Conservation (phyloP, 1,139 yeast species). For the Protomyces pachydermus region DNA sequence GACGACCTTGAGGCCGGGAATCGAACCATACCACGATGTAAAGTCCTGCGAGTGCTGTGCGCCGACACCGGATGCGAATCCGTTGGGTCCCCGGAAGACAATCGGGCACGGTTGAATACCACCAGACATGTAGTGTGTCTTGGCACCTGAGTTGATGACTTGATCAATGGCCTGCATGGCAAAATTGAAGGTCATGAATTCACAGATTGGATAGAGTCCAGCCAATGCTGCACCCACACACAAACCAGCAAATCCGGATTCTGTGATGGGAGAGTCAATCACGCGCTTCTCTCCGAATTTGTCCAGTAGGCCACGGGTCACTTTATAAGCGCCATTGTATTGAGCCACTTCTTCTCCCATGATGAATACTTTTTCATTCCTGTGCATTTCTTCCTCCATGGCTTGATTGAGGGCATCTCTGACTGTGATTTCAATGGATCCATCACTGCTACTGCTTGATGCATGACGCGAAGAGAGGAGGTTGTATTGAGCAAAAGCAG, state of each 20-base stretch:
- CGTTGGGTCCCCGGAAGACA: slow-evolving; percentile 98
- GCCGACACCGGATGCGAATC: slow-evolving; percentile 99
- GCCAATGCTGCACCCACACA: slow-evolving; percentile 97
- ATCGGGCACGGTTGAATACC: slow-evolving; percentile 96
- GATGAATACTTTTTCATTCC: slow-evolving; percentile 87
- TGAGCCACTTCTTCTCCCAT: slow-evolving; percentile 99
- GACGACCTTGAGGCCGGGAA: slow-evolving; percentile 94
- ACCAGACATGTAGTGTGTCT: slow-evolving; percentile 98
- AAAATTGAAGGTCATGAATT: slow-evolving; percentile 98
- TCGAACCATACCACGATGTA: slow-evolving; percentile 96
- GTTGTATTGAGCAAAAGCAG: slow-evolving; percentile 13
- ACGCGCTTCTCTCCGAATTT: slow-evolving; percentile 96
- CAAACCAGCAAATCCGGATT: slow-evolving; percentile 97
- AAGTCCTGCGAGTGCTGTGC: slow-evolving; percentile 99
- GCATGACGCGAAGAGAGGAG: slow-evolving; percentile 15
- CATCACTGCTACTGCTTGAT: slow-evolving; percentile 14
- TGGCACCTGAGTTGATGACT: slow-evolving; percentile 96
- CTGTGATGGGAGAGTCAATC: slow-evolving; percentile 97
- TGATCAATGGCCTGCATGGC: slow-evolving; percentile 99
- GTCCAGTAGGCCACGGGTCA: slow-evolving; percentile 90
- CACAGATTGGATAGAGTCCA: slow-evolving; percentile 94
- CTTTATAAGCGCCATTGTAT: slow-evolving; percentile 98
- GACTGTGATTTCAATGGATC: slow-evolving; percentile 60
- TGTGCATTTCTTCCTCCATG: slow-evolving; percentile 94
- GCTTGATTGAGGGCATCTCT: slow-evolving; percentile 96